Conservation (phyloP, 169 alveolate species). For the Theileria annulata region DNA sequence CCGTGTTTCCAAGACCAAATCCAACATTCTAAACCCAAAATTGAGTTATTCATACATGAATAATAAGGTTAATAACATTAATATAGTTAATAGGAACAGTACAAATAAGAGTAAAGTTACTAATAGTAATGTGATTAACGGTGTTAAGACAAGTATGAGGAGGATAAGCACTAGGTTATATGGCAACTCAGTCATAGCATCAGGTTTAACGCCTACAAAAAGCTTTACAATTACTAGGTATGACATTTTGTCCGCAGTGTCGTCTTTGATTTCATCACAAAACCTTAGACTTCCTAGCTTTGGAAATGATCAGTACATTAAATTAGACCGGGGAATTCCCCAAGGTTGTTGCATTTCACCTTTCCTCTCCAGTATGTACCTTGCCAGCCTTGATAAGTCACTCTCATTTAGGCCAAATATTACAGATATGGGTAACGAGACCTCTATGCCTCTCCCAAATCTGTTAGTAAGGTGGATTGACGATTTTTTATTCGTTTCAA, state of each 20-base stretch:
- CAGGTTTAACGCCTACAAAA: not conserved
- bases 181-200: constrained; percentile 13
- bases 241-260: constrained; percentile 42
- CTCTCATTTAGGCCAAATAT: not conserved
- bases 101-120: no score
- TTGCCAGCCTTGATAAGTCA: constrained; percentile 45
- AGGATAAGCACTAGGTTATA: constrained; percentile 9
- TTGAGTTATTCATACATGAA: not conserved
- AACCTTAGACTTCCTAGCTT: constrained; percentile 34
- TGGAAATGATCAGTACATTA: not conserved
- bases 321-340: constrained; percentile 49
- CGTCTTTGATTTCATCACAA: constrained; percentile 15
- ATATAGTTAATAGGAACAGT: not conserved
- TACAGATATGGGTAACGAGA: not conserved
- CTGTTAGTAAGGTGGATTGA: constrained; percentile 66
- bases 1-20: not conserved
- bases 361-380: constrained; percentile 45
- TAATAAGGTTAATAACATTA: not conserved
- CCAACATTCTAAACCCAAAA: not conserved
- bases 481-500: constrained; percentile 59
- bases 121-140: not conserved
- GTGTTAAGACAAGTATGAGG: not conserved
- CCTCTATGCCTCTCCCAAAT: constrained; percentile 28
- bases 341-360: constrained; percentile 70
- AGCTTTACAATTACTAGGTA: not conserved